These are phyloP conservation scores for Chlorociboria aeruginascens DNA, from an alignment of 495 filamentous ascomycete species.

Conservation along the genomic window DNA sequence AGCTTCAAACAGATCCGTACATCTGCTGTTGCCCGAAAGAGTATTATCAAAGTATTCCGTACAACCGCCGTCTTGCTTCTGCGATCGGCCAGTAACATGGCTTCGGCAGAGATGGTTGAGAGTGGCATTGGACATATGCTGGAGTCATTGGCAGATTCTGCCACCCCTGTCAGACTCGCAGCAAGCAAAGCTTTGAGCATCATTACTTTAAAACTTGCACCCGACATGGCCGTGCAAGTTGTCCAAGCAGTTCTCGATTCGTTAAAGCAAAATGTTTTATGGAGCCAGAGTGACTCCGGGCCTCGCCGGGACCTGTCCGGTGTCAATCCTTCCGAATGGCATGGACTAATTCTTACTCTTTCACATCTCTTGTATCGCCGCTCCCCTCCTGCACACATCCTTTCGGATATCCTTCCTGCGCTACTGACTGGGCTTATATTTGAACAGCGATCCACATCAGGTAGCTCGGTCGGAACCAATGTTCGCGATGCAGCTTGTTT, in stretches of 20 bases:
- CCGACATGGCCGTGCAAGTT: conserved; percentile 71
- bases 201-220: conserved; percentile 63
- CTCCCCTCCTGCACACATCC: conserved; percentile 51
- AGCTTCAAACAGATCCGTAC: conserved; percentile 37
- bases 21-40: conserved; percentile 67
- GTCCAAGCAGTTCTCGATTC: conserved; percentile 71
- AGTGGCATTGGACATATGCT: conserved; percentile 63
- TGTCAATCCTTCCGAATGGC: conserved; percentile 77
- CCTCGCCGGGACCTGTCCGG: conserved; percentile 49
- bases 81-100: conserved; percentile 11
- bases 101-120: conserved; percentile 48
- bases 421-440: conserved; percentile 69
- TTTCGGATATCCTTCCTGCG: conserved; percentile 57
- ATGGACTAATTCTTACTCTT: conserved; percentile 78
- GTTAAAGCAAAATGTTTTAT: conserved; percentile 57
- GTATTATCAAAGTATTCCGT: conserved; percentile 71
- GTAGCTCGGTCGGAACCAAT: conserved; percentile 74
- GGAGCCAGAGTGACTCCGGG: conserved; percentile 7
- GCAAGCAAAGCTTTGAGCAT: conserved; percentile 88
- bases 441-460: conserved; percentile 71
- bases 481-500: conserved; percentile 96
- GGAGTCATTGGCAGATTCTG: conserved; percentile 59
- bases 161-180: conserved; percentile 79
- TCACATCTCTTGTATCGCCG: conserved; percentile 73
- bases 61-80: conserved; percentile 54